phyloP scores from a whole-genome alignment of 2,329 filamentous ascomycete genomes.

The Fusarium transvaalense region DNA sequence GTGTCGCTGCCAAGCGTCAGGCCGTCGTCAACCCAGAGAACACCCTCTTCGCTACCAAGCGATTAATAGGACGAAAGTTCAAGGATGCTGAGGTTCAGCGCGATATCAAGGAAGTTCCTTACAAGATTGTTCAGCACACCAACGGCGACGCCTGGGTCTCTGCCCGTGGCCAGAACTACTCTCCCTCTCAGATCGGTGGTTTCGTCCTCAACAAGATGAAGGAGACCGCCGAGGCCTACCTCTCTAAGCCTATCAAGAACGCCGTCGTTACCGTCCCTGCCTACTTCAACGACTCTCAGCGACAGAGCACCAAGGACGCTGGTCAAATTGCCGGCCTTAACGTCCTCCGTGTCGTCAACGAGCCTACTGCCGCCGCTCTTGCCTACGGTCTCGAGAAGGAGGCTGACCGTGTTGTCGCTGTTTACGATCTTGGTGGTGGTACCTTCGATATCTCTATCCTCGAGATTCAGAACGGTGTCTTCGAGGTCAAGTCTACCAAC shows the following conservation, averaged over 20 bases:
- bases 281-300: slow-evolving; percentile 99
- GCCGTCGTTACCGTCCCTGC: slow-evolving; percentile 96
- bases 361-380: slow-evolving; percentile 94
- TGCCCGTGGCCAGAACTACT: slow-evolving; percentile 94
- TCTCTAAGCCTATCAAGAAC: slow-evolving; percentile 92
- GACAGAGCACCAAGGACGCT: slow-evolving; percentile 97
- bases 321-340: slow-evolving; percentile 96
- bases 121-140: slow-evolving; percentile 97
- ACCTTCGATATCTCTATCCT: slow-evolving; percentile 99
- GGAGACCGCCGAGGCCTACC: slow-evolving; percentile 95
- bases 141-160: slow-evolving; percentile 98
- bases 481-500: slow-evolving; percentile 99
- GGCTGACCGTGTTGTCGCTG: slow-evolving; percentile 87
- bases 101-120: slow-evolving; percentile 96
- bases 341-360: slow-evolving; percentile 97
- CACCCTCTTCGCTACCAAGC: slow-evolving; percentile 98
- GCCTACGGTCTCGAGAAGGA: slow-evolving; percentile 98
- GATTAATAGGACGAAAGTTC: slow-evolving; percentile 98
- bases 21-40: slow-evolving; percentile 99
- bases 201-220: slow-evolving; percentile 99
- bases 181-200: slow-evolving; percentile 96
- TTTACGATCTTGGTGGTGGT: slow-evolving; percentile 98
- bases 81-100: slow-evolving; percentile 93
- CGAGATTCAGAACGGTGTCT: slow-evolving; percentile 97
- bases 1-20: slow-evolving; percentile 97